phyloP scores from a whole-genome alignment of 352 stramenopile genomes.

The Globisporangium paroecandrum region DNA sequence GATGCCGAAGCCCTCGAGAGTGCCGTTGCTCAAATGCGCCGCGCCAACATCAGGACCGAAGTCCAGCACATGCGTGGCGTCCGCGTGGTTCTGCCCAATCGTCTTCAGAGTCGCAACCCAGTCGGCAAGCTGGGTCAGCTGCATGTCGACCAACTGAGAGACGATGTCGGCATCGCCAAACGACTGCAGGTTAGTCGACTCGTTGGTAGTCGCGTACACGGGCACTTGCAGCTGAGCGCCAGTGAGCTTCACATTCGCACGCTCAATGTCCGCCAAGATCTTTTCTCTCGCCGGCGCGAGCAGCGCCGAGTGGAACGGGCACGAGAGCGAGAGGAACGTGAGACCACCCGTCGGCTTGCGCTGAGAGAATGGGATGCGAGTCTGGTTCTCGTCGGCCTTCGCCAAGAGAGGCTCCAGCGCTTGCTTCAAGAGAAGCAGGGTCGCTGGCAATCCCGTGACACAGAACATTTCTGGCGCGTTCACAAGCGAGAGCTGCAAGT shows the following conservation, averaged over 20 bases:
- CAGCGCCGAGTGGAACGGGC: slow-evolving; percentile 74
- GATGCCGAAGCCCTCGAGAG: slow-evolving; percentile 54
- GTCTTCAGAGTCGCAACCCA: slow-evolving; percentile 52
- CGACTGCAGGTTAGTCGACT: slow-evolving; percentile 54
- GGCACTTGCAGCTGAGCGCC: slow-evolving; percentile 57
- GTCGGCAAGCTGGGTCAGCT: slow-evolving; percentile 59
- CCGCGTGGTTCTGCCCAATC: slow-evolving; percentile 29
- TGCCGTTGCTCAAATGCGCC: slow-evolving; percentile 37
- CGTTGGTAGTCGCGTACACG: slow-evolving; percentile 55
- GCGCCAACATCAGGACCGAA: slow-evolving; percentile 68
- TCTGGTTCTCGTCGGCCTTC: slow-evolving; percentile 57
- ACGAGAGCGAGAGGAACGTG: slow-evolving; percentile 57
- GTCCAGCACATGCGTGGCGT: slow-evolving; percentile 71
- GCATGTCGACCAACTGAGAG: slow-evolving; percentile 50
- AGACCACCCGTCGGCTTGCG: slow-evolving; percentile 66
- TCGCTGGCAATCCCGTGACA: slow-evolving; percentile 64
- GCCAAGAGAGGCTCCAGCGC: slow-evolving; percentile 48
- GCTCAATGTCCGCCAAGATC: slow-evolving; percentile 50
- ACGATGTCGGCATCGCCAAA: slow-evolving; percentile 40
- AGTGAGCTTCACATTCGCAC: slow-evolving; percentile 36
- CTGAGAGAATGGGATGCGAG: slow-evolving; percentile 72
- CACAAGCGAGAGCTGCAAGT: slow-evolving; percentile 73
- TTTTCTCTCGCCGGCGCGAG: slow-evolving; percentile 35
- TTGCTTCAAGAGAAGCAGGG: slow-evolving; percentile 50
- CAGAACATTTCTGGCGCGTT: slow-evolving; percentile 58